Base-by-base conservation (phyloP, 2,329 filamentous ascomycete genomes). In the Aspergillus sojae region DNA sequence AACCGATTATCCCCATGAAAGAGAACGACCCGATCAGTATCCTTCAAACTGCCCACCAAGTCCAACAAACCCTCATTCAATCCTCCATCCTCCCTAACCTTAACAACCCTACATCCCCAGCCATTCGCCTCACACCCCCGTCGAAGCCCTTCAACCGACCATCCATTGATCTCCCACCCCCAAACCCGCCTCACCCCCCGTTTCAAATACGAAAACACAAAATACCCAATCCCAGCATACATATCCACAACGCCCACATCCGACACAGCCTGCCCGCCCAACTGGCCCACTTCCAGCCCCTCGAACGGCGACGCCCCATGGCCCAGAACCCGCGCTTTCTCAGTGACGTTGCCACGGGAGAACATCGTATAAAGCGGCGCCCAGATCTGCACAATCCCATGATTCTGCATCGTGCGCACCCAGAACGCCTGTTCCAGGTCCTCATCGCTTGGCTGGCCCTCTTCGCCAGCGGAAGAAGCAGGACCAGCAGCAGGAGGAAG, bases 341-440 rank as follows among this genome's bases (percentile, higher is more conserved):
- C 94, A 57, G 89, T 91, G 63, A 97, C 83, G 77, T 97, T 98
- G 4, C 94, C 94, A 1, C 93, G 86, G 66, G 90, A 93, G 76
- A 98, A 98, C 94, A 97, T 97, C 30, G 93, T 96, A 83, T 93
- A 94, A 0, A 89, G 79, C 16, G 94, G 94, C 1, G 93, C 91
- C 94, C 94, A 98, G 2, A 86, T 89, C 80, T 98, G 94, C 41
- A 82, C 79, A 62, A 98, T 91, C 2, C 90, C 91, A 62, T 86
- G 84, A 72, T 93, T 92, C 75, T 97, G 93, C 58, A 84, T 87
- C 5, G 90, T 89, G 14, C 84, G 86, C 0, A 91, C 91, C 94
- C 94, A 98, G 66, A 96, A 87, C 0, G 93, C 89, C 1, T 75
- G 62, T 0, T 81, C 75, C 63, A 96, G 91, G 72, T 94, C 90